A percentile compares a stretch with the other conserved stretches of the same genome.
Conservation (phyloP, 805 yeast species). For the Komagataella ulmi region DNA sequence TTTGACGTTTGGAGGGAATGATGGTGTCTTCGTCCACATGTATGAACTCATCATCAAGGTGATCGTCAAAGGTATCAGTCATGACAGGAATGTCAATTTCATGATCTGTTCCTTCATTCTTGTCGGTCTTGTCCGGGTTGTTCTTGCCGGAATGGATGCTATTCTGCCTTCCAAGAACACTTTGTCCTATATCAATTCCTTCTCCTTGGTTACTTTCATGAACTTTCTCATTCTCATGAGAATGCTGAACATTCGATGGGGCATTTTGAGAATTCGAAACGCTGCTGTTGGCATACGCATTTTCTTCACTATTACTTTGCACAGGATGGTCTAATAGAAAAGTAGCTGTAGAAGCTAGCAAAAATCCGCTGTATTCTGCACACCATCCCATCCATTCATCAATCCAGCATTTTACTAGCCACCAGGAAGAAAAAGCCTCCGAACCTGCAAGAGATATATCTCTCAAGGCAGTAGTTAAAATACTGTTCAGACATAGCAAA, state of each 20-base stretch:
- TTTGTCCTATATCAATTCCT: not conserved
- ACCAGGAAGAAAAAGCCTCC: conserved; percentile 59
- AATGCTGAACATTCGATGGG: not conserved
- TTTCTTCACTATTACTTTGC: not conserved
- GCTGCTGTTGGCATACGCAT: not conserved
- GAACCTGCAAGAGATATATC: conserved; percentile 49
- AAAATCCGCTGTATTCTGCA: conserved; percentile 47
- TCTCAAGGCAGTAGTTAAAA: conserved; percentile 45
- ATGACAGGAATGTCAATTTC: not conserved
- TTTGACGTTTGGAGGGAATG: not conserved
- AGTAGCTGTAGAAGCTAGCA: not conserved
- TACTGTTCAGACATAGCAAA: conserved; percentile 34
- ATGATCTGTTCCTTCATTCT: not conserved
- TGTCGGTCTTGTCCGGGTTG: not conserved
- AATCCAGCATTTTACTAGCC: conserved; percentile 64
- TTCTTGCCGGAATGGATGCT: not conserved
- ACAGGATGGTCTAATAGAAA: not conserved
- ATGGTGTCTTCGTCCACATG: not conserved
- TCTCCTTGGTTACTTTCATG: not conserved
- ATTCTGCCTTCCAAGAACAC: not conserved
- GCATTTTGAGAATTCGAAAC: not conserved
- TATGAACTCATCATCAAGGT: not conserved
- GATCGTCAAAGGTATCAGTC: not conserved
- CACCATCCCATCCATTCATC: conserved; percentile 61
- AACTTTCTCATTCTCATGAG: not conserved